phyloP scores from a whole-genome alignment of 1,284 basidiomycete species.

The Macrocystidia cucumis region DNA sequence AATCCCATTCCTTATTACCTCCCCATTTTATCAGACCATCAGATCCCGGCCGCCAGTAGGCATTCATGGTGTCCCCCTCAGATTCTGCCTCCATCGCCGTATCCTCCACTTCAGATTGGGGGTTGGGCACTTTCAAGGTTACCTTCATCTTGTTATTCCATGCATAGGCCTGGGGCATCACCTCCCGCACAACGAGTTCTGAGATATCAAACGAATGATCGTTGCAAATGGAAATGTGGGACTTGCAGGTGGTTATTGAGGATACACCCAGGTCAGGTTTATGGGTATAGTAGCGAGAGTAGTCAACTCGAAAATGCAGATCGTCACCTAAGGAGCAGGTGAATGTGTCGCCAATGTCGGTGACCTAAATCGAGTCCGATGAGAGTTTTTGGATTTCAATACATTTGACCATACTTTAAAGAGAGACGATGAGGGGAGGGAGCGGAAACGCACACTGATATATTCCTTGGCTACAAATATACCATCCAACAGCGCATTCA shows the following conservation, averaged over 20 bases:
- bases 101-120: conserved; percentile 36
- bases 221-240: conserved; percentile 39
- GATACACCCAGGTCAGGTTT: conserved; percentile 23
- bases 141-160: conserved; percentile 36
- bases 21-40: conserved; percentile 32
- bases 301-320: conserved; percentile 37
- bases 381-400: conserved; percentile 1
- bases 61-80: conserved; percentile 21
- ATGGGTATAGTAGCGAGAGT: conserved; percentile 30
- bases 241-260: conserved; percentile 34
- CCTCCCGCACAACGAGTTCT: conserved; percentile 39
- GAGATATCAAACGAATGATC: conserved; percentile 34
- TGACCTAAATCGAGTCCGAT: conserved; percentile 23
- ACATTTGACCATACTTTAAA: too few relatives aligned
- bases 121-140: conserved; percentile 37
- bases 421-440: too few relatives aligned
- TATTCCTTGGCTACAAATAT: conserved; percentile 39
- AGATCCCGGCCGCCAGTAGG: conserved; percentile 28
- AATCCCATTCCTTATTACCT: conserved; percentile 33
- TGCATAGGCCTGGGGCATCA: conserved; percentile 35
- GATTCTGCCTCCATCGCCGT: conserved; percentile 24
- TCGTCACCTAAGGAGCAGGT: conserved; percentile 49
- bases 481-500: conserved; percentile 43
- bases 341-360: conserved; percentile 42
- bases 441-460: conserved; percentile 28